These are phyloP conservation scores for Acanthamoeba castellanii DNA, from an alignment of 208 protist genomes.

Conservation along the genomic window DNA sequence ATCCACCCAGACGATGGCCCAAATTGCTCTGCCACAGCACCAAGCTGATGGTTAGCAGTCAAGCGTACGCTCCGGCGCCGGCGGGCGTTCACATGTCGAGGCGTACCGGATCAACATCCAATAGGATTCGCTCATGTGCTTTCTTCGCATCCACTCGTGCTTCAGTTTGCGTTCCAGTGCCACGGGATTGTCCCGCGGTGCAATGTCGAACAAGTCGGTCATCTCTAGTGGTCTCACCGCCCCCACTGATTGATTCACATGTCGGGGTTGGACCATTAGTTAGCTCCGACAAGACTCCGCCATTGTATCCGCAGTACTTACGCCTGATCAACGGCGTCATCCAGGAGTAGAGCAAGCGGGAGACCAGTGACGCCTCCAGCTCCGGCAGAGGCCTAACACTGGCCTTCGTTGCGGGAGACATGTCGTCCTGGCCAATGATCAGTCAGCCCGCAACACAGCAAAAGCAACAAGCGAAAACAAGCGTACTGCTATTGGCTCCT, in stretches of 20 bases:
- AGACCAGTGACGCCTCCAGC: background rate
- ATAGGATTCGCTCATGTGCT: background rate
- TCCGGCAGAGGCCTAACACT: background rate
- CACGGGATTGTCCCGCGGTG: background rate
- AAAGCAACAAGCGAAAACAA: too few species aligned
- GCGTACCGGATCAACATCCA: background rate
- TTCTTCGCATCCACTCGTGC: background rate
- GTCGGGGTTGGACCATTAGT: background rate
- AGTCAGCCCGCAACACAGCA: too few species aligned
- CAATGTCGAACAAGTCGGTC: conserved; percentile 28
- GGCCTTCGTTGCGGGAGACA: too few species aligned
- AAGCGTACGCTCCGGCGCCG: background rate
- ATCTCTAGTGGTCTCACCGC: conserved; percentile 1
- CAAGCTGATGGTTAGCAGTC: background rate
- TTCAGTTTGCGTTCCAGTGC: background rate
- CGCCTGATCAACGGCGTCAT: background rate
- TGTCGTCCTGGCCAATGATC: background rate
- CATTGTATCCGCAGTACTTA: background rate
- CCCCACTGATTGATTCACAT: background rate
- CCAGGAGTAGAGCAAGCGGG: background rate
- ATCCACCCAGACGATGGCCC: background rate
- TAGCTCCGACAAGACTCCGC: too few species aligned
- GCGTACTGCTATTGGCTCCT: background rate
- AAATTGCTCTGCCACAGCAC: background rate
- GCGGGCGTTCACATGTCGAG: background rate